Base-by-base conservation (phyloP, 768 basidiomycete species). In the Kwoniella sp. region DNA sequence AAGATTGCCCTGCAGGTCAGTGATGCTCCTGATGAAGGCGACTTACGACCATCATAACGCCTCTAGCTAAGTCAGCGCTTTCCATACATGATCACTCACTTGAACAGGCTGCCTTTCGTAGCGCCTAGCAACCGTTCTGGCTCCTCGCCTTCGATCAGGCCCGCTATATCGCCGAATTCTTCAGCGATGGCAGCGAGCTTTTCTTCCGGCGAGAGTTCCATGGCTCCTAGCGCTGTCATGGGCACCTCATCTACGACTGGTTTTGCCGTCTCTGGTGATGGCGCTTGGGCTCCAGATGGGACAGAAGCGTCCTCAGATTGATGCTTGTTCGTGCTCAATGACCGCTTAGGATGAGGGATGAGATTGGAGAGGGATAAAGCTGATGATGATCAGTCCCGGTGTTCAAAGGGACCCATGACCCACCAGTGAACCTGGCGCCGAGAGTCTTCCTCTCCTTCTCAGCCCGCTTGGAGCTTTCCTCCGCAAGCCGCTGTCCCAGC, bases 121-220 rank as follows among this genome's bases (percentile, higher is more conserved):
- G 84, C 82, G 2, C 79, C 67, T 2, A 85, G 43, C 15, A 84
- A 56, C 9, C 54, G 63, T 56, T 79, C 80, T 46, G 81, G 80
- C 56, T 80, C 76, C 28, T 28, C 49, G 10, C 53, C 50, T 9
- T 76, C 75, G 8, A 60, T 52, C 27, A 67, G 27, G 2, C 32
- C 41, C 9, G 78, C 76, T 20, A 84, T 71, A 2, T 77, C 62
- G 0, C 84, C 84, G 59, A 84, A 84, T 62, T 84, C 83, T 36
- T 80, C 74, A 2, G 76, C 68, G 15, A 86, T 77, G 3, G 84
- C 75, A 17, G 69, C 62, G 11, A 84, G 62, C 40, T 83, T 76
- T 51, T 82, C 77, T 12, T 75, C 70, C 3, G 80, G 76, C 12
- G 79, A 70, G n/a, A 80, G 68, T 26, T 55, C 53, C 6, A 49